Conservation (phyloP, 2,329 filamentous ascomycete genomes). For the Lachnellula cervina region DNA sequence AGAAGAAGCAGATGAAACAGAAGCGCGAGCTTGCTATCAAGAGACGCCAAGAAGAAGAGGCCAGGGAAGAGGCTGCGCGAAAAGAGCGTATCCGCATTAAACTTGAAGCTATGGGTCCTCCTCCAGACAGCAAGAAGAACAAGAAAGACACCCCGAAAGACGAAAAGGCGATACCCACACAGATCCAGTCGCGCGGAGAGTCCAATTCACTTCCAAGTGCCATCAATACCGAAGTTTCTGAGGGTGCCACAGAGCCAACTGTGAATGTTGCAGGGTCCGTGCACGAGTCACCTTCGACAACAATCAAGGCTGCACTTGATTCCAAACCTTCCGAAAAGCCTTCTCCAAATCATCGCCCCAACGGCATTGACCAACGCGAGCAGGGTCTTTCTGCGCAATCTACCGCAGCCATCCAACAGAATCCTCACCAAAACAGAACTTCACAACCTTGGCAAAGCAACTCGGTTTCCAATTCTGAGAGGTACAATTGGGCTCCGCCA, state of each 20-base stretch:
- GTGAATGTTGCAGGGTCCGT: constrained; percentile 8
- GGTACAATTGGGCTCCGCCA: constrained; percentile 44
- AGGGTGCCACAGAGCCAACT: constrained; percentile 10
- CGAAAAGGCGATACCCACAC: constrained; percentile 36
- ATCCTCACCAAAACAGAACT: constrained; percentile 18
- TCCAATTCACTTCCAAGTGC: constrained; percentile 4
- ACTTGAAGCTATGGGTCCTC: constrained; percentile 63
- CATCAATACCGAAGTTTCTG: constrained; percentile 8
- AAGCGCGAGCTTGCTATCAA: constrained; percentile 65
- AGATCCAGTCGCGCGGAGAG: constrained; percentile 26
- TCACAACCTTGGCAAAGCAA: constrained; percentile 30
- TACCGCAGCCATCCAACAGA: constrained; percentile 19
- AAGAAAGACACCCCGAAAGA: constrained; percentile 50
- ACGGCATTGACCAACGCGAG: constrained; percentile 24
- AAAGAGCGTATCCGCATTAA: constrained; percentile 68
- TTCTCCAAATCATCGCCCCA: constrained; percentile 14
- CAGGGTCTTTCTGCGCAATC: constrained; percentile 33
- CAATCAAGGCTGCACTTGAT: constrained; percentile 3
- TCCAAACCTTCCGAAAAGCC: constrained; percentile 8
- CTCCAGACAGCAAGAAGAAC: constrained; percentile 53
- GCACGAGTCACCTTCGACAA: constrained; percentile 1
- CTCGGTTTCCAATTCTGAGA: constrained; percentile 36
- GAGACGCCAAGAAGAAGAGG: constrained; percentile 62
- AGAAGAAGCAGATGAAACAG: constrained; percentile 69
- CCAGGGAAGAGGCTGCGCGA: constrained; percentile 65